Conservation (phyloP, 306 rosid species). For the Acacia confusa region DNA sequence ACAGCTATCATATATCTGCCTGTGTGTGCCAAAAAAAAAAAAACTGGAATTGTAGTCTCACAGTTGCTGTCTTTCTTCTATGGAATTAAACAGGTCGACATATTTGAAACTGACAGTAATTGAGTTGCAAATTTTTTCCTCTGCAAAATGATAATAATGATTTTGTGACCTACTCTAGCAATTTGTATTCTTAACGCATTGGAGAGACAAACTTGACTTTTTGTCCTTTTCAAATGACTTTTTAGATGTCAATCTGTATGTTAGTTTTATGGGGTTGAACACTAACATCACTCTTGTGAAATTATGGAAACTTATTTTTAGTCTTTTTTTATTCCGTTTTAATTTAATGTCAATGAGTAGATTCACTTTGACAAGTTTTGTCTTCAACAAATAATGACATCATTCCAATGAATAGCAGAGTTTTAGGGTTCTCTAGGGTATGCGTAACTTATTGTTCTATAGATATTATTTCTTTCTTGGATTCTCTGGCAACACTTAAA, state of each 20-base stretch:
- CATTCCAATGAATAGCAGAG: neutral
- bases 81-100: neutral
- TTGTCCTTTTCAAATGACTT: neutral
- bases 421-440: conserved; percentile 1
- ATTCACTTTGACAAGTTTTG: neutral
- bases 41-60: neutral
- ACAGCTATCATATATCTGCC: neutral
- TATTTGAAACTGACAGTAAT: neutral
- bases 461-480: neutral
- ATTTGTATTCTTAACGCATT: neutral
- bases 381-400: neutral
- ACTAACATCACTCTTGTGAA: conserved; percentile 9
- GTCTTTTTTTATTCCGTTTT: neutral
- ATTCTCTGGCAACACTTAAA: neutral
- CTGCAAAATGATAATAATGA: neutral
- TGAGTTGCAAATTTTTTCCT: neutral
- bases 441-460: neutral
- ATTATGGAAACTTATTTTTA: neutral
- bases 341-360: neutral
- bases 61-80: neutral
- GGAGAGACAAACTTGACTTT: neutral
- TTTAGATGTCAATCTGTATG: neutral
- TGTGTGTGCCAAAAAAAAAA: neutral
- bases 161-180: neutral
- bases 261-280: neutral